phyloP scores from a whole-genome alignment of 306 rosid genomes.

The Quillaja saponaria region DNA sequence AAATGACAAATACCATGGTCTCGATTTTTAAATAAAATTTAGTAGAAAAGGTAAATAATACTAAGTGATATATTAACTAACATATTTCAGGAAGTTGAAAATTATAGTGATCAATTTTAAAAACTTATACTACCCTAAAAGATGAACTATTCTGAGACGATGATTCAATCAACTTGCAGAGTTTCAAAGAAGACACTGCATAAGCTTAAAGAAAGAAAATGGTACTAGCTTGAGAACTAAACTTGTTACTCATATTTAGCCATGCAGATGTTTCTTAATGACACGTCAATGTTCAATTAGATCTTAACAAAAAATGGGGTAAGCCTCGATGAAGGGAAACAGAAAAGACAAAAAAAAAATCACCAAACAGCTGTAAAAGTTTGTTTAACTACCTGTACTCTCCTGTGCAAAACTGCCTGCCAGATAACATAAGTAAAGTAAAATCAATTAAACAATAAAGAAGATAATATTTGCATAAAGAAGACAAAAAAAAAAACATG shows the following conservation, averaged over 20 bases:
- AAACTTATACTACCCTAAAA: conserved; percentile 9
- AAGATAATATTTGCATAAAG: conserved; percentile 4
- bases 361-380: conserved; percentile 17
- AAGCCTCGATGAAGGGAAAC: neutral
- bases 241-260: neutral
- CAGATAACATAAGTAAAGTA: conserved; percentile 26
- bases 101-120: too few species aligned
- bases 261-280: neutral
- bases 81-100: too few species aligned
- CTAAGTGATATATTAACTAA: too few species aligned
- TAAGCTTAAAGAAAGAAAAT: too few species aligned
- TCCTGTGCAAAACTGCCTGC: conserved; percentile 97
- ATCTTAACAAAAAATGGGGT: neutral
- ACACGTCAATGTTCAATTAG: neutral
- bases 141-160: neutral
- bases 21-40: too few species aligned
- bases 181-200: conserved; percentile 3
- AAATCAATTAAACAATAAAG: neutral
- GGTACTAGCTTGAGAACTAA: neutral
- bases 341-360: conserved; percentile 3
- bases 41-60: too few species aligned
- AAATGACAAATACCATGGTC: too few species aligned
- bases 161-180: neutral
- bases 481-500: too few species aligned
- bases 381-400: conserved; percentile 68